Base-by-base conservation (phyloP, 1,284 basidiomycete genomes). In the Apiotrichum laibachii region DNA sequence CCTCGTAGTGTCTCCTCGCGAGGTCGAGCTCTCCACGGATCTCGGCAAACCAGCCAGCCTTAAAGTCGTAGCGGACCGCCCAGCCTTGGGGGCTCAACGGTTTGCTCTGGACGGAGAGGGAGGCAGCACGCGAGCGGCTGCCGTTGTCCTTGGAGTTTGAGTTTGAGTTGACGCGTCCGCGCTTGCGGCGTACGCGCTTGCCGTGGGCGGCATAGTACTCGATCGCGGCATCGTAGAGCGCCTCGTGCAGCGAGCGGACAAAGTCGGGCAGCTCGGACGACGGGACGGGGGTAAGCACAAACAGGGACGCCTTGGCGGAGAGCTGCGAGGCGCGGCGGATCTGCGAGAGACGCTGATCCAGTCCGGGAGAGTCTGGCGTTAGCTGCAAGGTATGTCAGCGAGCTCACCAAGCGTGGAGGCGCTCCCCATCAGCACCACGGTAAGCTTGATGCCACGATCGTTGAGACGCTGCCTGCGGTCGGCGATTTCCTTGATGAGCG, bases 31-130 rank as follows among this genome's bases (percentile, higher is more conserved):
- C 94, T 19, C 90, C 87, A 55, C 92, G 81, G 67, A 97, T 89
- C 77, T 99, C 95, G 0, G 94, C 92, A 76, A 98, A 97, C 65
- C 90, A 89, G 0, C 88, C 95, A 81, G 95, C 88, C 79, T 98
- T 99, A 81, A 92, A 98, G 74, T 96, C 92, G 71, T 95, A 94
- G 21, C 95, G 82, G n/a, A 95, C 90, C 0, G 87, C 89, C 93
- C 95, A 98, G 0, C 95, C 94, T 75, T 92, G 88, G 0, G 88
- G 83, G 18, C 88, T 81, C 8, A 98, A 77, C 1, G 87, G 85
- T 26, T 87, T 57, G 40, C 66, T 50, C 48, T 78, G 13, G 81
- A 72, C 50, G 77, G 77, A 34, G 34, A 46, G 15, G 18, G 55
- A 52, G 3, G 44, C 40, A 34, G 53, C 45, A 10, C 51, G 51